phyloP scores from a whole-genome alignment of 2,329 filamentous ascomycete species.

The Talaromyces sp. region DNA sequence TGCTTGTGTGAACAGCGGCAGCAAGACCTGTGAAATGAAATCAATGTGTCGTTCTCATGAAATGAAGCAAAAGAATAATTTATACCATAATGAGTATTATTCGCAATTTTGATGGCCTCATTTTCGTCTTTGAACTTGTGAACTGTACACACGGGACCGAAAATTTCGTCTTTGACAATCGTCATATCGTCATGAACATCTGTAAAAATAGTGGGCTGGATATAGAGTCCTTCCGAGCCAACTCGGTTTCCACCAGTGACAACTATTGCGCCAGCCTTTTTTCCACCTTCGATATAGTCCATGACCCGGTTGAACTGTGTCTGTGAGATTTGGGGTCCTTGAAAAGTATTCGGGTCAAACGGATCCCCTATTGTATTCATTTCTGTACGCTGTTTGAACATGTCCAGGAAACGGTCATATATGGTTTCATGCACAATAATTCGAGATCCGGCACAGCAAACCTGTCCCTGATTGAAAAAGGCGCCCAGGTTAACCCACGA shows the following conservation, averaged over 20 bases:
- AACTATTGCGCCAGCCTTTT: constrained; percentile 56
- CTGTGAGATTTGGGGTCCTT: constrained; percentile 74
- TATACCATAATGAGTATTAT: constrained; percentile 65
- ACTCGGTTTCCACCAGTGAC: constrained; percentile 62
- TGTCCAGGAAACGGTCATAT: constrained; percentile 51
- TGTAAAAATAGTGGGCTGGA: constrained; percentile 56
- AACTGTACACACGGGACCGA: constrained; percentile 66
- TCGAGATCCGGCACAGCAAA: constrained; percentile 49
- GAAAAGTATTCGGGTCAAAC: constrained; percentile 69
- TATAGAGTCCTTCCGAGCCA: constrained; percentile 75
- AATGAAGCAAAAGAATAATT: neutral
- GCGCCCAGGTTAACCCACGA: constrained; percentile 39
- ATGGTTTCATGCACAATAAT: constrained; percentile 54
- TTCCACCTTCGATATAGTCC: constrained; percentile 58
- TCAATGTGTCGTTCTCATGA: neutral
- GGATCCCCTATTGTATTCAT: constrained; percentile 68
- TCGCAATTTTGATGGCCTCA: constrained; percentile 64
- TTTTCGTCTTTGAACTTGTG: constrained; percentile 51
- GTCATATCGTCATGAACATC: constrained; percentile 55
- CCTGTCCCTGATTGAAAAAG: constrained; percentile 52
- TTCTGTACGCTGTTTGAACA: constrained; percentile 67
- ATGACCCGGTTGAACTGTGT: constrained; percentile 80
- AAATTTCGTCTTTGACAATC: constrained; percentile 67
- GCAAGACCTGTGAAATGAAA: neutral
- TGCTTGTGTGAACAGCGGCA: constrained; percentile 1